Conservation (phyloP, 2,329 filamentous ascomycete genomes). For the Ascosphaera apis region DNA sequence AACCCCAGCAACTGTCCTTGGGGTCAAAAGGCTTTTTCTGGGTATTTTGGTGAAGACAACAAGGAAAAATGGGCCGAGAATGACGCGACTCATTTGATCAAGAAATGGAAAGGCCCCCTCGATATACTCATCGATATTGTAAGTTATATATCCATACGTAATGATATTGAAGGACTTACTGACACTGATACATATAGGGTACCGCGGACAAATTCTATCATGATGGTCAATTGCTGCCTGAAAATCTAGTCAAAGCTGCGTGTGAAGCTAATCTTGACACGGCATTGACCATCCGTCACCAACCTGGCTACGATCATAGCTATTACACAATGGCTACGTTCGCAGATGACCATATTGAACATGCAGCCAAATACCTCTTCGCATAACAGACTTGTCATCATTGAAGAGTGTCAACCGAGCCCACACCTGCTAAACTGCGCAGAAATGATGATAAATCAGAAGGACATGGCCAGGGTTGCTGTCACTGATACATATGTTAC, state of each 20-base stretch:
- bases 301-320: conserved; percentile 83
- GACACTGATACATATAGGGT: conserved; percentile 28
- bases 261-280: conserved; percentile 47
- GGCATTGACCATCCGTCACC: conserved; percentile 59
- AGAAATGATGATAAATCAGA: conserved; percentile 4
- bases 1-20: conserved; percentile 75
- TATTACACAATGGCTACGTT: conserved; percentile 95
- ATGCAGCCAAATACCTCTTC: conserved; percentile 67
- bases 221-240: conserved; percentile 71
- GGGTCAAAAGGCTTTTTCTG: conserved; percentile 85
- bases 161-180: not conserved
- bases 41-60: conserved; percentile 63
- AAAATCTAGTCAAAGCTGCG: conserved; percentile 69
- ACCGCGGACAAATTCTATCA: conserved; percentile 95
- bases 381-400: conserved; percentile 25
- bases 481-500: too few relatives aligned
- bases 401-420: conserved; percentile 4
- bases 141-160: conserved; percentile 14
- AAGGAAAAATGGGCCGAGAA: conserved; percentile 59
- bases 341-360: conserved; percentile 69
- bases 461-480: not conserved
- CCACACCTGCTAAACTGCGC: conserved; percentile 6
- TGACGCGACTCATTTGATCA: conserved; percentile 77
- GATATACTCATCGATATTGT: conserved; percentile 75
- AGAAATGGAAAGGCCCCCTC: conserved; percentile 47